These are phyloP conservation scores for Eragrostis curvula DNA, from an alignment of 176 grass and related monocot species.

Conservation along the genomic window DNA sequence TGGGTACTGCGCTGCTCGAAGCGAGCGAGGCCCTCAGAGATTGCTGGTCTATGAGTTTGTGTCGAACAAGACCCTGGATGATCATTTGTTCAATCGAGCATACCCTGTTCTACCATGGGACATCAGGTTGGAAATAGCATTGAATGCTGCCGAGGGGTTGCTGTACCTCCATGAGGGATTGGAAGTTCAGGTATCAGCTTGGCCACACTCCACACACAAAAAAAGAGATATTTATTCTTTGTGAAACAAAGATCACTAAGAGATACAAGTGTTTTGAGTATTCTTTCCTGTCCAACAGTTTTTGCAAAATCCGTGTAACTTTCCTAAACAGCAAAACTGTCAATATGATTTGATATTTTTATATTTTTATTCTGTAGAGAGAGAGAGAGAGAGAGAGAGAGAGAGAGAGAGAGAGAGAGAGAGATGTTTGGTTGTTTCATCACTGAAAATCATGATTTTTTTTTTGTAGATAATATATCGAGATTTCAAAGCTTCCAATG, in stretches of 20 bases:
- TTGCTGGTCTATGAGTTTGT: constrained; percentile 82
- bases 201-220: background rate
- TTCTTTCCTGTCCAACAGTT: background rate
- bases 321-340: background rate
- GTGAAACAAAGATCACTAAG: background rate
- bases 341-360: constrained; percentile 16
- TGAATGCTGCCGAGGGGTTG: constrained; percentile 72
- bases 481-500: constrained; percentile 85
- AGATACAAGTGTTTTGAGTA: background rate
- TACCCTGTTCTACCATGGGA: constrained; percentile 71
- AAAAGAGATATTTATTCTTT: background rate
- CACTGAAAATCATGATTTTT: background rate
- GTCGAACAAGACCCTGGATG: constrained; percentile 70
- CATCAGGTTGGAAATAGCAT: constrained; percentile 59
- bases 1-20: constrained; percentile 57
- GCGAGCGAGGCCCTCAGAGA: constrained; percentile 60
- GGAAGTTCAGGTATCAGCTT: constrained; percentile 70
- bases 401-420: too few species aligned
- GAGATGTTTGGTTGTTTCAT: background rate
- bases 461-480: constrained; percentile 75
- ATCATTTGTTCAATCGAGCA: constrained; percentile 73
- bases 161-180: constrained; percentile 69
- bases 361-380: background rate
- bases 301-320: background rate
- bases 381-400: too few species aligned